phyloP scores from a whole-genome alignment of 495 filamentous ascomycete genomes.

The Hypoxylon cercidicola region DNA sequence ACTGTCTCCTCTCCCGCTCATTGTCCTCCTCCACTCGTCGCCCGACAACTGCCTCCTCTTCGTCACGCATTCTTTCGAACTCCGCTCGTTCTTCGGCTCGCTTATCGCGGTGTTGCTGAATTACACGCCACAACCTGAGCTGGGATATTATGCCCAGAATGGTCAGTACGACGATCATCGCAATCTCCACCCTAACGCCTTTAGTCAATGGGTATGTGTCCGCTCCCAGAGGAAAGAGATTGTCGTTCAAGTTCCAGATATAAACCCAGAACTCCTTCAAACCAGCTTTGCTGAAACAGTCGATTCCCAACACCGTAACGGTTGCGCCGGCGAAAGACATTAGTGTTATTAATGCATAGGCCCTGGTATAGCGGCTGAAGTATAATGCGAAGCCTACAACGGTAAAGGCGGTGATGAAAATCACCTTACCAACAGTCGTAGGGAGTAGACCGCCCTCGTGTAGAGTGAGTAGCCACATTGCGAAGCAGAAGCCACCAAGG shows the following conservation, averaged over 20 bases:
- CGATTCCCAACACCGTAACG: conserved; percentile 80
- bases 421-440: conserved; percentile 67
- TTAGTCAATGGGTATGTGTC: conserved; percentile 86
- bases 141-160: conserved; percentile 84
- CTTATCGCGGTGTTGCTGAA: conserved; percentile 74
- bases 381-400: conserved; percentile 74
- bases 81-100: conserved; percentile 66
- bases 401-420: conserved; percentile 80
- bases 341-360: conserved; percentile 77
- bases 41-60: conserved; percentile 75
- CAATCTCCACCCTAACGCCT: conserved; percentile 87
- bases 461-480: conserved; percentile 90
- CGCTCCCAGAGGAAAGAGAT: conserved; percentile 79
- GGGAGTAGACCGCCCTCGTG: conserved; percentile 79
- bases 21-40: conserved; percentile 74
- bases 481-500: conserved; percentile 85
- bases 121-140: conserved; percentile 86
- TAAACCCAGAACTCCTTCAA: conserved; percentile 97
- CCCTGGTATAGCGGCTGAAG: conserved; percentile 80
- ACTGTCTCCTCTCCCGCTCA: conserved; percentile 72
- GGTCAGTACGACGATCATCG: conserved; percentile 77
- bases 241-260: conserved; percentile 84
- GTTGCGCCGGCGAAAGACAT: conserved; percentile 87
- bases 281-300: conserved; percentile 89
- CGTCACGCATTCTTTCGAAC: conserved; percentile 68